Conservation (phyloP, 371 early-diverging fungal species). For the Chytridium lagenaria region DNA sequence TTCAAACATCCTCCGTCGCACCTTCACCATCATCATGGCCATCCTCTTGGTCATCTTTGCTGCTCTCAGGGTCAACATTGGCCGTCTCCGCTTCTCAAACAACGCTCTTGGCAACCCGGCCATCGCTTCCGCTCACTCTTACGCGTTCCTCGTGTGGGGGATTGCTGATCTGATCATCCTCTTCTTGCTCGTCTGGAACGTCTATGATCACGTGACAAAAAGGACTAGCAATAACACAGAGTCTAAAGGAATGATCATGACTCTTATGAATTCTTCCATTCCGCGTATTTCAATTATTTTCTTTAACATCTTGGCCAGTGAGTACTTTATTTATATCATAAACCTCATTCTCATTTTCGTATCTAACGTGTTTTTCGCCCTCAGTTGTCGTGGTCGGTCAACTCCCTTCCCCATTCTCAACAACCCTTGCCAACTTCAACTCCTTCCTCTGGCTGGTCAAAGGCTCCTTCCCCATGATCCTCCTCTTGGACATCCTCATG, state of each 20-base stretch:
- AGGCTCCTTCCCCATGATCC: slow-evolving; percentile 34
- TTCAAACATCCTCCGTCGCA: not conserved
- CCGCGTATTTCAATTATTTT: slow-evolving; percentile 34
- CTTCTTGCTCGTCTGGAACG: slow-evolving; percentile 21
- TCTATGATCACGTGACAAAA: not conserved
- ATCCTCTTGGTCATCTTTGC: slow-evolving; percentile 24
- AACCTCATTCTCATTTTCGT: too few species aligned
- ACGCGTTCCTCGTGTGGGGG: slow-evolving; percentile 39
- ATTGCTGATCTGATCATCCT: slow-evolving; percentile 42
- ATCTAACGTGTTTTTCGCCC: too few species aligned
- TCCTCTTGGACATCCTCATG: slow-evolving; percentile 37
- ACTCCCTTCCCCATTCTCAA: slow-evolving; percentile 1
- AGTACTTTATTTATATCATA: too few species aligned
- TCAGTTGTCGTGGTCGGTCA: slow-evolving; percentile 35
- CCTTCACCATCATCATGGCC: slow-evolving; percentile 19
- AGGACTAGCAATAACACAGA: not conserved
- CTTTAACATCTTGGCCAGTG: slow-evolving; percentile 28
- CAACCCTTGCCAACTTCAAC: slow-evolving; percentile 18
- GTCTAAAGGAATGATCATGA: slow-evolving; percentile 9
- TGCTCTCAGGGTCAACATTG: slow-evolving; percentile 33
- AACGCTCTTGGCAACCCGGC: slow-evolving; percentile 22
- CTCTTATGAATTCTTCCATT: slow-evolving; percentile 35
- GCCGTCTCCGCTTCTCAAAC: slow-evolving; percentile 25
- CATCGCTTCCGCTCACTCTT: slow-evolving; percentile 35
- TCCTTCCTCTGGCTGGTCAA: slow-evolving; percentile 36